A percentile compares a stretch with the other conserved stretches of the same genome.
phyloP scores from a whole-genome alignment of 2,329 filamentous ascomycete species.

The Paraphaeosphaeria minitans region DNA sequence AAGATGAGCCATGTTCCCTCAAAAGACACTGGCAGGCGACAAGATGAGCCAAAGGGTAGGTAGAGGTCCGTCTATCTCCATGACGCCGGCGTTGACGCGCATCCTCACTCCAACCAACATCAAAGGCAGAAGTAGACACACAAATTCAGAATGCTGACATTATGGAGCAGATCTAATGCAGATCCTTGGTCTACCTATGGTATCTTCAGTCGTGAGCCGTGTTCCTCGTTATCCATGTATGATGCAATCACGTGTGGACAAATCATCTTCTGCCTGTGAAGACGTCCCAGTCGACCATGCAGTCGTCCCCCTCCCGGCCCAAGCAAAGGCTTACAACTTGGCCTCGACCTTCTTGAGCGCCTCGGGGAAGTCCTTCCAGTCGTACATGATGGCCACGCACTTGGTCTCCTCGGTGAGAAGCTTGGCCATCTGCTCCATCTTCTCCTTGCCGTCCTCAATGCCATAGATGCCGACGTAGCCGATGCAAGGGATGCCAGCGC shows the following conservation, averaged over 20 bases:
- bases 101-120: background rate
- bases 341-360: constrained; percentile 56
- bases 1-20: too few species aligned
- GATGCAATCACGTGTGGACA: background rate
- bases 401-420: constrained; percentile 55
- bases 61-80: too few species aligned
- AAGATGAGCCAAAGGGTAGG: too few species aligned
- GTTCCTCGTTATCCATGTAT: constrained; percentile 6
- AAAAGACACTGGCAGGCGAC: too few species aligned
- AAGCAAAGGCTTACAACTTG: constrained; percentile 33
- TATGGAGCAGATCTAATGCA: background rate
- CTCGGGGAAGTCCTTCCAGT: constrained; percentile 59
- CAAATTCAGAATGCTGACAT: constrained; percentile 1
- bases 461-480: constrained; percentile 76
- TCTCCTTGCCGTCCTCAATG: constrained; percentile 49
- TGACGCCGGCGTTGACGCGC: too few species aligned
- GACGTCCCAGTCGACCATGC: constrained; percentile 3
- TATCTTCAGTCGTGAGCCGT: constrained; percentile 2
- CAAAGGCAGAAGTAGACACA: background rate
- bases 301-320: background rate
- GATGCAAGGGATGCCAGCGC: constrained; percentile 79
- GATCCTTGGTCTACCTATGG: constrained; percentile 8
- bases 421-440: constrained; percentile 56
- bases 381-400: constrained; percentile 55
- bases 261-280: background rate